Evolutionary conservation across 257 asterid genomes (phyloP).

Genomic region (Plantago elongata): DNA sequence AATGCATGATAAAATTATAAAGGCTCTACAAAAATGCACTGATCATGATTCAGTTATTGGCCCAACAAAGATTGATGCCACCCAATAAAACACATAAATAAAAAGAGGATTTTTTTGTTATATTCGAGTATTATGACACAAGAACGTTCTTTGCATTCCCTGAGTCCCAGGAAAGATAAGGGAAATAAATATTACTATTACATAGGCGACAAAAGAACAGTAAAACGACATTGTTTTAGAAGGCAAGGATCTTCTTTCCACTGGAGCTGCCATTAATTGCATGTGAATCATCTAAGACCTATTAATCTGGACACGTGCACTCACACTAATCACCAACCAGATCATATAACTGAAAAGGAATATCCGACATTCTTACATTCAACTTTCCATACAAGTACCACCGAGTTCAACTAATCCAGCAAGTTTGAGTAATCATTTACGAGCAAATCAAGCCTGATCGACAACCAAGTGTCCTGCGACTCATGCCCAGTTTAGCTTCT

Average conservation of each 20-base stretch:
- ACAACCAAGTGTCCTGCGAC: constrained; percentile 6
- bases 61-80: neutral
- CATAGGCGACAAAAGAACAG: constrained; percentile 15
- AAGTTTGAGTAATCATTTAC: constrained; percentile 1
- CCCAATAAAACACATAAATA: neutral
- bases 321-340: constrained; percentile 4
- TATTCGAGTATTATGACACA: no score
- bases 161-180: neutral
- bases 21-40: neutral
- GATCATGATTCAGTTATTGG: neutral
- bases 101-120: no score
- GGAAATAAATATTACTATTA: neutral
- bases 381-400: constrained; percentile 1
- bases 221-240: neutral
- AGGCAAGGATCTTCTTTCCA: neutral
- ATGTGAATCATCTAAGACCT: constrained; percentile 6
- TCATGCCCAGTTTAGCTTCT: no score
- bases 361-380: constrained; percentile 5
- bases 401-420: neutral
- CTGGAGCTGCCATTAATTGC: neutral
- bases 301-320: constrained; percentile 7
- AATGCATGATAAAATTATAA: no score
- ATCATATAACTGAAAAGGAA: constrained; percentile 9
- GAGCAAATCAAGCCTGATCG: constrained; percentile 13
- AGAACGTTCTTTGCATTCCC: neutral